A percentile compares a stretch with the other conserved stretches of the same genome.
Conservation (phyloP, 495 filamentous ascomycete genomes). For the Neurospora sp. region DNA sequence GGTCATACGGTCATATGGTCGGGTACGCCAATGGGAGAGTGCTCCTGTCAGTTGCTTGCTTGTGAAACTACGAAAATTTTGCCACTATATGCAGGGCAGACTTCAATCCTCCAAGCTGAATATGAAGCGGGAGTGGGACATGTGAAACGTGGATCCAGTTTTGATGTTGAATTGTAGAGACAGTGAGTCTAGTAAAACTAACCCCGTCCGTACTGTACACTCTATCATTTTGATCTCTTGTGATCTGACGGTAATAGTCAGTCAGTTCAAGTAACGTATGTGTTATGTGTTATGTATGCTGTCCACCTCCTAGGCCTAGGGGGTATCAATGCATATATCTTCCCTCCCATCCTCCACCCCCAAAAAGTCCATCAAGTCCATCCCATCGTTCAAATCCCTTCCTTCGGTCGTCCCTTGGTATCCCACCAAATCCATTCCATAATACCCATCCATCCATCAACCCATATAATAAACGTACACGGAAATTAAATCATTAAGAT, state of each 20-base stretch:
- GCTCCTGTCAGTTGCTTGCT: too few species aligned
- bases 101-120: too few species aligned
- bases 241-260: background rate
- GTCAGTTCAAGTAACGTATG: background rate
- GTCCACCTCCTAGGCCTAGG: background rate
- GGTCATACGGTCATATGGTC: too few species aligned
- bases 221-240: background rate
- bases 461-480: background rate
- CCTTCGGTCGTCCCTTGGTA: background rate
- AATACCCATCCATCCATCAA: background rate
- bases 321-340: background rate
- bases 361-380: too few species aligned
- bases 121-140: too few species aligned
- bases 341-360: background rate
- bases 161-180: background rate
- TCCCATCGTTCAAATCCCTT: background rate
- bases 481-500: background rate
- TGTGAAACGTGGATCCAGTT: too few species aligned
- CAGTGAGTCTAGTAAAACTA: background rate
- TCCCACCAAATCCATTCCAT: background rate
- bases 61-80: too few species aligned
- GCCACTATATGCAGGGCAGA: too few species aligned
- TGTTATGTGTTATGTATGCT: background rate
- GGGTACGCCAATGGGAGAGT: too few species aligned
- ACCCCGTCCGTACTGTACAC: background rate